Evolutionary conservation across 2,329 filamentous ascomycete species (phyloP).

Genomic region (Camillea tinctor): DNA sequence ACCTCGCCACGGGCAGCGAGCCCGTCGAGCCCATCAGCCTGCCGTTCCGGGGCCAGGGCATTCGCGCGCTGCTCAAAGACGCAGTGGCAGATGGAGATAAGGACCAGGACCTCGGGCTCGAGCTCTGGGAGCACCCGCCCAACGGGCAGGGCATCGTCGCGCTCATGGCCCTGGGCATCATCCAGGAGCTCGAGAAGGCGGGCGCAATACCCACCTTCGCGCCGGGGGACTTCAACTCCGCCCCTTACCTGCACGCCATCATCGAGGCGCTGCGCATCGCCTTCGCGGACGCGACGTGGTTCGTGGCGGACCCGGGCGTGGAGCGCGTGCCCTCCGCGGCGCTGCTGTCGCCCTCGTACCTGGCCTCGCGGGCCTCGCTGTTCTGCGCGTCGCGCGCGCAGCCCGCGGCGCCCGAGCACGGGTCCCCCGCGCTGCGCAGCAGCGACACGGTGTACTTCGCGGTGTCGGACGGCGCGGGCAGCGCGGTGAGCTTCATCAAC

Average conservation of each 20-base stretch:
- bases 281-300: conserved; percentile 90
- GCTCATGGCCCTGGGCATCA: conserved; percentile 87
- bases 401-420: conserved; percentile 58
- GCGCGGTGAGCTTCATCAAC: conserved; percentile 96
- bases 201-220: conserved; percentile 72
- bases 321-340: conserved; percentile 66
- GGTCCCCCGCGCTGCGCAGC: conserved; percentile 76
- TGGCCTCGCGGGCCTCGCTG: conserved; percentile 64
- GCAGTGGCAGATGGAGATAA: conserved; percentile 38
- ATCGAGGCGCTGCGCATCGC: conserved; percentile 86
- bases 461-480: conserved; percentile 76
- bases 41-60: conserved; percentile 66
- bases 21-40: conserved; percentile 83
- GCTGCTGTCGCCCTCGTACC: conserved; percentile 71
- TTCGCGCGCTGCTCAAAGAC: conserved; percentile 26
- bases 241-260: conserved; percentile 78
- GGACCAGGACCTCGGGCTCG: conserved; percentile 55
- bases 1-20: conserved; percentile 68
- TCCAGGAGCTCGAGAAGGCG: conserved; percentile 80
- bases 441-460: conserved; percentile 95
- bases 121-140: conserved; percentile 95
- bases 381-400: conserved; percentile 62
- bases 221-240: conserved; percentile 74
- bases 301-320: conserved; percentile 78
- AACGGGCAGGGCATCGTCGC: conserved; percentile 96